These are phyloP conservation scores for Actinomortierella ambigua DNA, from an alignment of 371 early-diverging fungal genomes.

Conservation along the genomic window DNA sequence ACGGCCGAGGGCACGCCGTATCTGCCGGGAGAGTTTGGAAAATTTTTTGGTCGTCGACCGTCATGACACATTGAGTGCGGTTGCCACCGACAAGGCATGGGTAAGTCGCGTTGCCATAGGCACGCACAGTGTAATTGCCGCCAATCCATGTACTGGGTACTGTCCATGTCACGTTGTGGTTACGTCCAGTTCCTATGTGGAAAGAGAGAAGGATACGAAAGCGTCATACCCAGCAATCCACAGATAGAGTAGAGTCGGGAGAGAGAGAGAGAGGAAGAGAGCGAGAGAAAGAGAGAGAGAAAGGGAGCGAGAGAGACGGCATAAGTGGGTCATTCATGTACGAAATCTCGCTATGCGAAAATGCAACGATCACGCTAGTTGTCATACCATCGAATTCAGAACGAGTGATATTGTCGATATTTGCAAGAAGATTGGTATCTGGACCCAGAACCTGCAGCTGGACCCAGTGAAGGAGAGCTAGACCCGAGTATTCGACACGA, in stretches of 20 bases:
- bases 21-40: conserved; percentile 6
- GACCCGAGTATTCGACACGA: conserved; percentile 37
- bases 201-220: too few relatives aligned
- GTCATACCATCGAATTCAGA: conserved; percentile 22
- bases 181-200: conserved; percentile 9
- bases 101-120: conserved; percentile 27
- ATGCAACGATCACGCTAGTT: too few relatives aligned
- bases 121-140: conserved; percentile 26
- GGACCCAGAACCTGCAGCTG: conserved; percentile 24
- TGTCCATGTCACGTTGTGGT: conserved; percentile 30
- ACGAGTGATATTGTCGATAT: conserved; percentile 32
- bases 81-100: conserved; percentile 10
- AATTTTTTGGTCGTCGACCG: conserved; percentile 17
- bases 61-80: conserved; percentile 10
- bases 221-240: not conserved
- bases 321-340: too few relatives aligned
- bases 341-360: too few relatives aligned
- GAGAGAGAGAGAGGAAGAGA: not conserved
- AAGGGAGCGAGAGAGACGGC: too few relatives aligned
- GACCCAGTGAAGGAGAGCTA: conserved; percentile 30
- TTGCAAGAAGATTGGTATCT: conserved; percentile 1
- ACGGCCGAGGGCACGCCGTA: too few relatives aligned
- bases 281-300: not conserved
- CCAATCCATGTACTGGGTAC: conserved; percentile 16
- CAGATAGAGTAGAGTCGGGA: not conserved